These are phyloP conservation scores for Bisporella sp. DNA, from an alignment of 2,329 filamentous ascomycete genomes.

Conservation along the genomic window DNA sequence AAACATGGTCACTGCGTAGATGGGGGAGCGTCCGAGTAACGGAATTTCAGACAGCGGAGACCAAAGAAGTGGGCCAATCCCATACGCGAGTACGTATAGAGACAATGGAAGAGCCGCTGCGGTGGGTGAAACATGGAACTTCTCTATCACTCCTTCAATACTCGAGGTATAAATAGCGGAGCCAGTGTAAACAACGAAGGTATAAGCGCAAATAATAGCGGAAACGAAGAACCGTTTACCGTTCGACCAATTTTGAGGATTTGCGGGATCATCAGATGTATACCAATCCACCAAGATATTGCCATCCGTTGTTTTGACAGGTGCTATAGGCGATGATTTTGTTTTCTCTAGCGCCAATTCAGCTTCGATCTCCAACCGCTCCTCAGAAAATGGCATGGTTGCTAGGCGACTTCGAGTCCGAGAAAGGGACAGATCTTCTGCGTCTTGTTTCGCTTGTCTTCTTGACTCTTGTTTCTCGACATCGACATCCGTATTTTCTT, in stretches of 20 bases:
- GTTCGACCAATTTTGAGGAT: constrained; percentile 49
- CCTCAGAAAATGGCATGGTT: constrained; percentile 26
- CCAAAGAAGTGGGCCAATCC: constrained; percentile 58
- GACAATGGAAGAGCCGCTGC: constrained; percentile 51
- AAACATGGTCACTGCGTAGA: constrained; percentile 61
- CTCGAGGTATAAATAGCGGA: constrained; percentile 42
- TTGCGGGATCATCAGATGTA: constrained; percentile 45
- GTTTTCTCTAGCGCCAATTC: constrained; percentile 28
- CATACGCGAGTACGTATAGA: constrained; percentile 58
- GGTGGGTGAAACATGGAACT: constrained; percentile 45
- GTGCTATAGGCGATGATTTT: constrained; percentile 35
- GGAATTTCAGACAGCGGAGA: constrained; percentile 63
- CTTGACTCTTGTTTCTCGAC: too few relatives aligned
- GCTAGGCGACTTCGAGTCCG: constrained; percentile 14
- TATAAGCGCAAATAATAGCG: constrained; percentile 46
- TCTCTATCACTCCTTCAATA: constrained; percentile 39
- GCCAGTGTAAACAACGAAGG: constrained; percentile 50
- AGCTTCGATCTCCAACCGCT: constrained; percentile 31
- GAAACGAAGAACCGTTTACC: constrained; percentile 35
- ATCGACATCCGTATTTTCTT: neutral
- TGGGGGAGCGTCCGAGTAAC: constrained; percentile 56
- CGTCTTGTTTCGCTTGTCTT: neutral
- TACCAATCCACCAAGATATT: constrained; percentile 48
- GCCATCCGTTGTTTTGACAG: constrained; percentile 33
- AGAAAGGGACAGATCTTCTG: constrained; percentile 3